These are phyloP conservation scores for Yamadazyma akitaensis DNA, from an alignment of 805 yeast species.

Conservation along the genomic window DNA sequence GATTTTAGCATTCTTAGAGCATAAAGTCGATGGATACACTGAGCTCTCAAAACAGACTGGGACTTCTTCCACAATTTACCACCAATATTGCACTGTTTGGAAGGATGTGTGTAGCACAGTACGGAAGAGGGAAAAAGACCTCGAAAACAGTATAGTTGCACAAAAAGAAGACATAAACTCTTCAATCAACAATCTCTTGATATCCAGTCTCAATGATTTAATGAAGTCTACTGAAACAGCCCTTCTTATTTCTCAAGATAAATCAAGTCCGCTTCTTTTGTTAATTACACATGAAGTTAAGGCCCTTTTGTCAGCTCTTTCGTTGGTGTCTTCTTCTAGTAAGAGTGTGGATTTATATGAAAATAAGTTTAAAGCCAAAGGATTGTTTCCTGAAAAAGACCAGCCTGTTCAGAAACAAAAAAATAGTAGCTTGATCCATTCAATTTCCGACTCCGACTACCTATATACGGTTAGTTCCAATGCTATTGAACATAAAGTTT, in stretches of 20 bases:
- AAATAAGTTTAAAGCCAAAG: neutral
- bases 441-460: conserved; percentile 10
- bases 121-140: conserved; percentile 24
- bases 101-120: conserved; percentile 20
- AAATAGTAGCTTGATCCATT: neutral
- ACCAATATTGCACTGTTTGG: conserved; percentile 28
- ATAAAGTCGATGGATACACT: conserved; percentile 25
- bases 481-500: conserved; percentile 14
- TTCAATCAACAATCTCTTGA: conserved; percentile 4
- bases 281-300: conserved; percentile 21
- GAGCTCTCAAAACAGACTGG: conserved; percentile 25
- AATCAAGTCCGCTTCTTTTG: neutral
- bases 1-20: conserved; percentile 25
- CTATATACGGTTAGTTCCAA: conserved; percentile 12
- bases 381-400: neutral
- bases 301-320: conserved; percentile 17
- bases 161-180: conserved; percentile 2
- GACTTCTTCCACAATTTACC: conserved; percentile 24
- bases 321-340: conserved; percentile 6
- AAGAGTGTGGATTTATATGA: neutral
- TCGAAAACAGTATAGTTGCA: conserved; percentile 15
- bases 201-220: conserved; percentile 8
- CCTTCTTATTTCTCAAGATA: neutral
- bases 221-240: conserved; percentile 1
- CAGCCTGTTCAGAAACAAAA: neutral